A percentile compares a stretch with the other conserved stretches of the same genome.
phyloP scores from a whole-genome alignment of 2,329 filamentous ascomycete species.

The Talaromyces sp. region DNA sequence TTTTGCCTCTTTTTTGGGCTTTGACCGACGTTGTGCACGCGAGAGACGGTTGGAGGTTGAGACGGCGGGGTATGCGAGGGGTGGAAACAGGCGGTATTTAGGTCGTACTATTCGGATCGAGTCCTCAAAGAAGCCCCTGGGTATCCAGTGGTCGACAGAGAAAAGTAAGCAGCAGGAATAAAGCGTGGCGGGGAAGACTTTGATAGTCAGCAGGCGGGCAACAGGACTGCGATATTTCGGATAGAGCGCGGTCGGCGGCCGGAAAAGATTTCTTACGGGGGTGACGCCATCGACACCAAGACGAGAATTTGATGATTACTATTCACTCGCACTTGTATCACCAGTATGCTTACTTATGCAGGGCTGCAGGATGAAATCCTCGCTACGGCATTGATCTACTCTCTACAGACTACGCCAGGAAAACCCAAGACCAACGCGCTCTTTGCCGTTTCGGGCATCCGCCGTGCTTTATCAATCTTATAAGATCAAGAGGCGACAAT shows the following conservation, averaged over 20 bases:
- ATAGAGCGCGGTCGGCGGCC: slow-evolving; percentile 2
- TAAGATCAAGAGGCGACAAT: slow-evolving; percentile 4
- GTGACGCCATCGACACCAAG: slow-evolving; percentile 14
- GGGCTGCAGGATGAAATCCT: neutral
- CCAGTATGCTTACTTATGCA: neutral
- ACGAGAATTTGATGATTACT: neutral
- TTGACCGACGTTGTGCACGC: neutral
- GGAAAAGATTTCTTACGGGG: slow-evolving; percentile 14
- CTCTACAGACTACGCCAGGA: neutral
- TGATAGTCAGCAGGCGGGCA: neutral
- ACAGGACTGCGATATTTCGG: neutral
- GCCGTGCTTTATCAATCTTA: slow-evolving; percentile 10
- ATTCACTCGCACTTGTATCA: neutral
- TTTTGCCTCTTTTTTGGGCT: slow-evolving; percentile 15
- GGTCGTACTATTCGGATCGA: neutral
- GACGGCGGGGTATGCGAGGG: slow-evolving; percentile 55
- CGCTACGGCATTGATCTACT: neutral
- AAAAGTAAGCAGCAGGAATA: neutral
- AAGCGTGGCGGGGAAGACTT: neutral
- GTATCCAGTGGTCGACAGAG: neutral
- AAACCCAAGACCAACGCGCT: neutral
- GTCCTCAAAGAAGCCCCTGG: neutral
- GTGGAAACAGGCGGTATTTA: slow-evolving; percentile 1
- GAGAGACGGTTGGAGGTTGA: neutral
- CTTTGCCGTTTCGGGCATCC: neutral